Base-by-base conservation (phyloP, 352 stramenopile species). In the Blastocystis sp. region DNA sequence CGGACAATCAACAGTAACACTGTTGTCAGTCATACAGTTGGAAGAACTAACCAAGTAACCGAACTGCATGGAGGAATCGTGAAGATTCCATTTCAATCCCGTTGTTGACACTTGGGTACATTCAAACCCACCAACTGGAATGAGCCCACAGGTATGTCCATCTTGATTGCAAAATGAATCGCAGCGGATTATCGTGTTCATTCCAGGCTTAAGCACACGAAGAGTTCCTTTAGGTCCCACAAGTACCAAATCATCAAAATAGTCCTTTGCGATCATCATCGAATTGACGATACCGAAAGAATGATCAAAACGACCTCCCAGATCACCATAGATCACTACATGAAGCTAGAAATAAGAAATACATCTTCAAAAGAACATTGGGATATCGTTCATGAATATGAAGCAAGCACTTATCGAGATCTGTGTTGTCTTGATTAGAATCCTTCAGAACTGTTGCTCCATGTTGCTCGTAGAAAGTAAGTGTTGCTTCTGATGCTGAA, bases 241-340 rank as follows among this genome's bases (percentile, higher is more conserved):
- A 33, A 88, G 62, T 1, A 88, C 62, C 19, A 88, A 35, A 88
- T 77, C 62, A 4, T n/a, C 73, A 42, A 78, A 88, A 35, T 44
- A 88, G 0, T 62, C 19, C 19, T 88, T 59, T 22, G 58, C 58
- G 19, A 77, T 33, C 42, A 60, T 77, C 42, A 88, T 22, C n/a
- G 77, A 88, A 48, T 88, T 88, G 27, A 88, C 35, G 54, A 88
- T 77, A 27, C 62, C 62, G 73, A 88, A 88, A 56, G 77, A 62
- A 70, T 88, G 77, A 51, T 88, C 77, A 35, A 88, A 77, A 77
- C 77, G 77, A 88, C 77, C 77, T 40, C 77, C 77, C 62, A 88
- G 51, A 51, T 88, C 77, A 24, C 77, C 77, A 56, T 77, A 88
- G 27, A 88, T 48, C 2, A 88, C 35, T n/a, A 77, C 77, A 6